Evolutionary conservation across 805 yeast species (phyloP).

Genomic region (Saturnispora halmiae): DNA sequence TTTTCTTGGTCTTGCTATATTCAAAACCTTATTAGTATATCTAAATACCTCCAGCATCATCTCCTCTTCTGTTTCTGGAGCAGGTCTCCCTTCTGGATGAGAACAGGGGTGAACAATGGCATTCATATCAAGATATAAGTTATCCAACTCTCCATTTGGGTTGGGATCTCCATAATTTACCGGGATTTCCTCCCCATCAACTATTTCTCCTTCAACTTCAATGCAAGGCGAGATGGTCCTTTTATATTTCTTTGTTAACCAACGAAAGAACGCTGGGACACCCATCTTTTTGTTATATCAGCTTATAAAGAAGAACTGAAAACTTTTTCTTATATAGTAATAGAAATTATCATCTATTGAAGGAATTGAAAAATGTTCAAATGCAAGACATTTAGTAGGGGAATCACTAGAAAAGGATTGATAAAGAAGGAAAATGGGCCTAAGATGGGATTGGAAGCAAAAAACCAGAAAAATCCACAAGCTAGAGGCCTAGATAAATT

Average conservation of each 20-base stretch:
- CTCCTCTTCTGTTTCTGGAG: constrained; percentile 95
- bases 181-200: constrained; percentile 57
- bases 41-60: constrained; percentile 91
- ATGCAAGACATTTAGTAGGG: constrained; percentile 1
- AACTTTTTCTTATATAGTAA: background rate
- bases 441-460: constrained; percentile 4
- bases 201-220: constrained; percentile 54
- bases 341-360: background rate
- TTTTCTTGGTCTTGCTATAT: constrained; percentile 93
- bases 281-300: constrained; percentile 47
- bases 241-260: constrained; percentile 90
- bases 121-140: constrained; percentile 92
- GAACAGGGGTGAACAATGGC: constrained; percentile 99
- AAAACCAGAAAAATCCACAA: constrained; percentile 8
- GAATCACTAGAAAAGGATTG: constrained; percentile 12
- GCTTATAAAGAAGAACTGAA: background rate
- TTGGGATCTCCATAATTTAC: constrained; percentile 65
- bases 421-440: constrained; percentile 3
- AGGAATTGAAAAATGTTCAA: constrained; percentile 3
- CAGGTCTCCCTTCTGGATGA: constrained; percentile 92
- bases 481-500: constrained; percentile 12
- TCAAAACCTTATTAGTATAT: constrained; percentile 84
- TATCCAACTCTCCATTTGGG: constrained; percentile 94
- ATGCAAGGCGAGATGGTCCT: constrained; percentile 86
- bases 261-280: constrained; percentile 95